Evolutionary conservation across 805 yeast genomes (phyloP).

Genomic region (Candida easanensis): DNA sequence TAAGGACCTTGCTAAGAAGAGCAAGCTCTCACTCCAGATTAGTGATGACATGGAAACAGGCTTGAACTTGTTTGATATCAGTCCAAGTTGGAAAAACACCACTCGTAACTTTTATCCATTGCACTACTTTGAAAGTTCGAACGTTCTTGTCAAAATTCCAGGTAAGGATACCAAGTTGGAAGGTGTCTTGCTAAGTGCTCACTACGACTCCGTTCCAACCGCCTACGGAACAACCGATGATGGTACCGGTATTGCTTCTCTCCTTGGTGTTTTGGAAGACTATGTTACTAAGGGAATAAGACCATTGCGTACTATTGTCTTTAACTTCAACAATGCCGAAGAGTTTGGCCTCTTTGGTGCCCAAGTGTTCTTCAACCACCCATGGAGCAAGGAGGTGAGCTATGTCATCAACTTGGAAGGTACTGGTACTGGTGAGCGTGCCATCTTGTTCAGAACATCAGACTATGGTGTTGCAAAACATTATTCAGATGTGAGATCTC

Average conservation of each 20-base stretch:
- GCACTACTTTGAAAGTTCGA: slow-evolving; percentile 79
- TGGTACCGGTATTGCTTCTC: slow-evolving; percentile 82
- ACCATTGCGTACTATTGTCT: slow-evolving; percentile 70
- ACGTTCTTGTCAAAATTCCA: slow-evolving; percentile 69
- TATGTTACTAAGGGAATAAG: slow-evolving; percentile 37
- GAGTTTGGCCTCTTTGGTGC: slow-evolving; percentile 90
- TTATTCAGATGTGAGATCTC: slow-evolving; percentile 52
- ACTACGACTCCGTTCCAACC: slow-evolving; percentile 86
- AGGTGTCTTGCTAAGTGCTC: slow-evolving; percentile 78
- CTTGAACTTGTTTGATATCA: slow-evolving; percentile 47
- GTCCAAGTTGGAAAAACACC: slow-evolving; percentile 42
- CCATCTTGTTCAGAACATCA: slow-evolving; percentile 79
- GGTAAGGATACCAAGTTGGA: slow-evolving; percentile 59
- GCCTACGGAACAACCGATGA: slow-evolving; percentile 89
- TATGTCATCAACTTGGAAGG: slow-evolving; percentile 86
- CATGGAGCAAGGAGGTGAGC: slow-evolving; percentile 60
- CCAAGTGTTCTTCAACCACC: slow-evolving; percentile 63
- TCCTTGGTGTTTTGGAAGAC: slow-evolving; percentile 65
- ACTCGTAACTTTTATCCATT: slow-evolving; percentile 42
- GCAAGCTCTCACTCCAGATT: slow-evolving; percentile 27
- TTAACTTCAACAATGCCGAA: slow-evolving; percentile 88
- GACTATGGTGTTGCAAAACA: slow-evolving; percentile 68
- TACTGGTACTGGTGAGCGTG: slow-evolving; percentile 80
- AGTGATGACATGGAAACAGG: slow-evolving; percentile 37
- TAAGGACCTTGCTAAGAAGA: slow-evolving; percentile 28